phyloP scores from a whole-genome alignment of 176 grass and related monocot genomes.

The Poa pratensis region DNA sequence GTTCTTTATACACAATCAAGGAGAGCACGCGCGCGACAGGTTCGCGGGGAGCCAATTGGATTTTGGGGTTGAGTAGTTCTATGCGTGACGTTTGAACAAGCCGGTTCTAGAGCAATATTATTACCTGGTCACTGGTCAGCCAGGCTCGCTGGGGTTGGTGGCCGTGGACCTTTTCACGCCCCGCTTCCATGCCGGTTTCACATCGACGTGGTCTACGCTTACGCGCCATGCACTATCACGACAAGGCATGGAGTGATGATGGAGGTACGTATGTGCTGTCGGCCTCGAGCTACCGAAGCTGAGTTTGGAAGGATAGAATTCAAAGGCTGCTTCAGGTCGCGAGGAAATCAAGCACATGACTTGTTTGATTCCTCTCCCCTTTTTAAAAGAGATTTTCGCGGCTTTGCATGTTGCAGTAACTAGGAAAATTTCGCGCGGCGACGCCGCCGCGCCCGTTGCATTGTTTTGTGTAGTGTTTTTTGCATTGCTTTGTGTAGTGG shows the following conservation, averaged over 20 bases:
- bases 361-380: background rate
- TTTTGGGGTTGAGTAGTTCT: background rate
- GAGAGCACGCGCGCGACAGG: background rate
- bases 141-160: background rate
- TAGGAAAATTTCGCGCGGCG: too few species aligned
- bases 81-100: background rate
- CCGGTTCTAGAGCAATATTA: too few species aligned
- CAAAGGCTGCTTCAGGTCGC: background rate
- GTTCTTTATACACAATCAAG: background rate
- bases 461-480: too few species aligned
- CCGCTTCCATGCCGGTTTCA: background rate
- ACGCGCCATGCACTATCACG: background rate
- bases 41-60: background rate
- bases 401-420: background rate
- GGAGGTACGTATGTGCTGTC: background rate
- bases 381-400: background rate
- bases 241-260: background rate
- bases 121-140: background rate
- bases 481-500: too few species aligned
- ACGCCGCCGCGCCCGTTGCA: too few species aligned
- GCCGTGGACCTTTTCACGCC: background rate
- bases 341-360: background rate
- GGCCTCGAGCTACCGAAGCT: background rate
- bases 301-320: background rate
- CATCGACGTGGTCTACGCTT: background rate